phyloP scores from a whole-genome alignment of 768 basidiomycete species.

The Fomitopsis serialis region DNA sequence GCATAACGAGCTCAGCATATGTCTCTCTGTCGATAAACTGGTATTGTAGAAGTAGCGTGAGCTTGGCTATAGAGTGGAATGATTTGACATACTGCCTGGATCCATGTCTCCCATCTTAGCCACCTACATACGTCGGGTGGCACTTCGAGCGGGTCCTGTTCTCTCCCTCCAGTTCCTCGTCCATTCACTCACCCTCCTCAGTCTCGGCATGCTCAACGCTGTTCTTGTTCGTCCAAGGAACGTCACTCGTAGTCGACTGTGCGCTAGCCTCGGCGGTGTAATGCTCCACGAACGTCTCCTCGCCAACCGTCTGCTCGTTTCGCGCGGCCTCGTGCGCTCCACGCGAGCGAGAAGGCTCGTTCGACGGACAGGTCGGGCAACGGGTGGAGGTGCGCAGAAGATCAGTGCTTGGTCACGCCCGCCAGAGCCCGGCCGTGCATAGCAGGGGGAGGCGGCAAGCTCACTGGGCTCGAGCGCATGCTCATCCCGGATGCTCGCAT shows the following conservation, averaged over 20 bases:
- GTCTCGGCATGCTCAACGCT: conserved; percentile 25
- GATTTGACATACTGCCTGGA: conserved; percentile 55
- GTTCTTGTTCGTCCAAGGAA: conserved; percentile 25
- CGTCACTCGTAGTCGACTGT: conserved; percentile 23
- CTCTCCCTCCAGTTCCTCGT: conserved; percentile 64
- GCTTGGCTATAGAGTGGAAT: conserved; percentile 2
- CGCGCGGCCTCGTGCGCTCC: conserved; percentile 77
- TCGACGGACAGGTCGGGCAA: conserved; percentile 14
- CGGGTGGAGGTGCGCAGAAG: conserved; percentile 23
- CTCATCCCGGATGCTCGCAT: conserved; percentile 38
- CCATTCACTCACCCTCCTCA: conserved; percentile 60
- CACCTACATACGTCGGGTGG: conserved; percentile 68
- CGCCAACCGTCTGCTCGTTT: conserved; percentile 78
- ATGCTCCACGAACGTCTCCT: conserved; percentile 32
- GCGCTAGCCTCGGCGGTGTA: conserved; percentile 15
- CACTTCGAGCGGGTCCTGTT: conserved; percentile 74
- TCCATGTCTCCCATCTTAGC: conserved; percentile 64
- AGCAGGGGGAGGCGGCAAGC: conserved; percentile 47
- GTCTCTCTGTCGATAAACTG: conserved; percentile 76
- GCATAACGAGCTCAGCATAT: conserved; percentile 67
- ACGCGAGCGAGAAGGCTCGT: conserved; percentile 71
- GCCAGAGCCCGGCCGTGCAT: conserved; percentile 40
- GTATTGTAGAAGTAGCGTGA: conserved; percentile 41
- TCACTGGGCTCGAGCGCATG: conserved; percentile 59
- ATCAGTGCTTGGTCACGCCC: conserved; percentile 37